Conservation (phyloP, 2,329 filamentous ascomycete genomes). For the Zalaria sp. region DNA sequence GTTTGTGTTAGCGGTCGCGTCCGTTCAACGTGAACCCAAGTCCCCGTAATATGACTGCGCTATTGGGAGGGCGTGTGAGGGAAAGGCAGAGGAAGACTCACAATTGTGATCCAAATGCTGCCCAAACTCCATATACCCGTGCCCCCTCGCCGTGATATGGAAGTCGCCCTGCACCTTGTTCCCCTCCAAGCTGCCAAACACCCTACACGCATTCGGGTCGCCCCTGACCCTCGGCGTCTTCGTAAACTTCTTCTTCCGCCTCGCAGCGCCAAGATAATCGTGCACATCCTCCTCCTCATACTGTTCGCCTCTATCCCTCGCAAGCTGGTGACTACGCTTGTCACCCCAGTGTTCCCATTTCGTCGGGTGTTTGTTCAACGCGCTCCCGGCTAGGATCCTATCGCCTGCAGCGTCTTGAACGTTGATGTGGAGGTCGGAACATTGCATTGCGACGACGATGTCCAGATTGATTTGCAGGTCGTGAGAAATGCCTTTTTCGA, state of each 20-base stretch:
- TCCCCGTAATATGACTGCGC: no score
- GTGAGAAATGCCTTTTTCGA: constrained; percentile 82
- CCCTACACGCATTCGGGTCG: constrained; percentile 48
- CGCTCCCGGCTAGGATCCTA: constrained; percentile 66
- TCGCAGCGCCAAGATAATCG: constrained; percentile 68
- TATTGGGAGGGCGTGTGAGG: background rate
- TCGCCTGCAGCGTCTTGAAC: constrained; percentile 93
- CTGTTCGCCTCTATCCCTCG: constrained; percentile 40
- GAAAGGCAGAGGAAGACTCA: constrained; percentile 31
- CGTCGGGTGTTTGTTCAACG: constrained; percentile 63
- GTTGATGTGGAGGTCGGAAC: constrained; percentile 81
- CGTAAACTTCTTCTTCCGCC: constrained; percentile 48
- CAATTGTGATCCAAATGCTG: constrained; percentile 68
- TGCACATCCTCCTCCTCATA: constrained; percentile 73
- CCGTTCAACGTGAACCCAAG: background rate
- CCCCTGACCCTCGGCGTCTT: constrained; percentile 57
- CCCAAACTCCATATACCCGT: constrained; percentile 78
- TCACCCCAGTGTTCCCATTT: constrained; percentile 73
- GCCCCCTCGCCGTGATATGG: constrained; percentile 87
- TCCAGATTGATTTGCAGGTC: constrained; percentile 90
- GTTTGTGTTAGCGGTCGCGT: constrained; percentile 5
- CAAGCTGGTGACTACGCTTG: constrained; percentile 40
- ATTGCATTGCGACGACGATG: constrained; percentile 80
- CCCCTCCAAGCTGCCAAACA: constrained; percentile 78
- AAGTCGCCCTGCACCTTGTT: constrained; percentile 98